A percentile compares a stretch with the other conserved stretches of the same genome.
Evolutionary conservation across 148 eudicot species (phyloP).

Genomic region (Silene uniflora): DNA sequence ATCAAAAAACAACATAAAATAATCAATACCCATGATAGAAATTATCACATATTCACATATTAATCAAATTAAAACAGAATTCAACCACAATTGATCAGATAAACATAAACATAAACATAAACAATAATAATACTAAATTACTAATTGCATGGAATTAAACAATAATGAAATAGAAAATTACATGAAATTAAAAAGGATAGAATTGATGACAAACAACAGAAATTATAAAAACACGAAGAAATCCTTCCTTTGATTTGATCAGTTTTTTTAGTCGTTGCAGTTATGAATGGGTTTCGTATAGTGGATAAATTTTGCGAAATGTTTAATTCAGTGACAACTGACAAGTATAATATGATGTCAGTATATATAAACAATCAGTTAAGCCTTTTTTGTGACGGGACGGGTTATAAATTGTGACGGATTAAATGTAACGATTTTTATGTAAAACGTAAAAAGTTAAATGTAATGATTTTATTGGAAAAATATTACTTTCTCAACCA

Average conservation of each 20-base stretch:
- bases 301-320: slow-evolving; percentile 11
- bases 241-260: not conserved
- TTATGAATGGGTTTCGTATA: slow-evolving; percentile 1
- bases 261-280: slow-evolving; percentile 4
- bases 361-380: too few species aligned
- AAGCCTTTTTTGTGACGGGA: too few species aligned
- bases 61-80: not conserved
- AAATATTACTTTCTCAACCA: too few species aligned
- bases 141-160: not conserved
- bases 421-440: too few species aligned
- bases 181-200: not conserved
- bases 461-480: too few species aligned
- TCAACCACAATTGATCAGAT: not conserved
- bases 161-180: not conserved
- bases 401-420: too few species aligned
- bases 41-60: not conserved
- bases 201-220: not conserved
- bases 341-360: too few species aligned
- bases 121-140: not conserved
- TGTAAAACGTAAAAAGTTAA: too few species aligned
- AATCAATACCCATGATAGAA: slow-evolving; percentile 3
- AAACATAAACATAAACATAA: not conserved
- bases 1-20: not conserved
- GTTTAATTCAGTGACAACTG: not conserved
- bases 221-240: not conserved